phyloP scores from a whole-genome alignment of 495 filamentous ascomycete genomes.

The Aspergillus asperescens region DNA sequence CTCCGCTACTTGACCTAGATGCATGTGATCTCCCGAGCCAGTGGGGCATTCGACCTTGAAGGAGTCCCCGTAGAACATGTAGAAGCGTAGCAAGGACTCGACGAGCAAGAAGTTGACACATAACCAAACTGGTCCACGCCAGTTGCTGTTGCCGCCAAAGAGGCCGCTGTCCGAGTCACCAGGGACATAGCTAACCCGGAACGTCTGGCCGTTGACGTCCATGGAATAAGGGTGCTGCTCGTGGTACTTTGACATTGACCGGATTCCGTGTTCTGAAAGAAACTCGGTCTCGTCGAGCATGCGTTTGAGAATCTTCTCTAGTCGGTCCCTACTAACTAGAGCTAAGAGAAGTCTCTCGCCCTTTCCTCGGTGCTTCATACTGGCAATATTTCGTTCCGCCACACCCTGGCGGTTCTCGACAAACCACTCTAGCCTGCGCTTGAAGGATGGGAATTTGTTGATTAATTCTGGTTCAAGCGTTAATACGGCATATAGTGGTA shows the following conservation, averaged over 20 bases:
- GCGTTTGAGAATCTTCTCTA: conserved; percentile 76
- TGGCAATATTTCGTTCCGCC: conserved; percentile 87
- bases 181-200: conserved; percentile 83
- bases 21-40: conserved; percentile 92
- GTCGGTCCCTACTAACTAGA: conserved; percentile 81
- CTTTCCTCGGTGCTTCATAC: conserved; percentile 81
- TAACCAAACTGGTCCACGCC: conserved; percentile 91
- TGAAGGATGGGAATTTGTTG: conserved; percentile 89
- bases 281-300: conserved; percentile 97
- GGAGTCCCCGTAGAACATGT: conserved; percentile 87
- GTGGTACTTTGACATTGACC: conserved; percentile 90
- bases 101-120: conserved; percentile 94
- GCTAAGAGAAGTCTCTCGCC: conserved; percentile 78
- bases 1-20: conserved; percentile 91
- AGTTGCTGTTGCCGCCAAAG: conserved; percentile 97
- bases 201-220: conserved; percentile 90
- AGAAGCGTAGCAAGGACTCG: conserved; percentile 86
- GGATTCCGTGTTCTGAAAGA: conserved; percentile 81
- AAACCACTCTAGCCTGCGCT: conserved; percentile 88
- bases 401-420: conserved; percentile 78
- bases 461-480: conserved; percentile 92
- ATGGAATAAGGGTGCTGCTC: conserved; percentile 86
- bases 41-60: conserved; percentile 91
- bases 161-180: conserved; percentile 91
- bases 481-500: conserved; percentile 85